These are phyloP conservation scores for Gymnopus androsaceus DNA, from an alignment of 1,284 basidiomycete species.

Conservation along the genomic window DNA sequence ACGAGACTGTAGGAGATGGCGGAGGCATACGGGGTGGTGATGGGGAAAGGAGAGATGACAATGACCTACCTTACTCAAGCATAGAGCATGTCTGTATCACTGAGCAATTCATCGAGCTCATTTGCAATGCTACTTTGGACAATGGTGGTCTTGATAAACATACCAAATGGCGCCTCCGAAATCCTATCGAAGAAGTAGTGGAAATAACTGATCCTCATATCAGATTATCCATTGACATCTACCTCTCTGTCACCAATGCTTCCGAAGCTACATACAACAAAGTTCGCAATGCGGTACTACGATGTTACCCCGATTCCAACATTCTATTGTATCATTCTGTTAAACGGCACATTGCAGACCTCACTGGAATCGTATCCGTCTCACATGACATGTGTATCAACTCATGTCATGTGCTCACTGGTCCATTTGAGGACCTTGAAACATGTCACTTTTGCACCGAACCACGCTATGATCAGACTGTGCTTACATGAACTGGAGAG, in stretches of 20 bases:
- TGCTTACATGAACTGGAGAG: neutral
- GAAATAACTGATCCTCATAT: slow-evolving; percentile 26
- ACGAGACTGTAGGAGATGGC: too few species aligned
- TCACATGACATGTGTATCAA: slow-evolving; percentile 34
- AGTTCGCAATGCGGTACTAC: slow-evolving; percentile 15
- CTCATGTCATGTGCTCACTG: slow-evolving; percentile 34
- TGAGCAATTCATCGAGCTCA: slow-evolving; percentile 19
- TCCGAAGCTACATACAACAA: slow-evolving; percentile 27
- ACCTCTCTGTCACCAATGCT: slow-evolving; percentile 25
- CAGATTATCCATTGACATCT: slow-evolving; percentile 30
- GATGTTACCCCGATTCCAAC: slow-evolving; percentile 22
- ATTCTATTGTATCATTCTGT: slow-evolving; percentile 28
- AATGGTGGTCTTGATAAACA: slow-evolving; percentile 25
- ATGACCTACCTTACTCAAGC: neutral
- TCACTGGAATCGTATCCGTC: slow-evolving; percentile 30
- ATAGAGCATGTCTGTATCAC: slow-evolving; percentile 1
- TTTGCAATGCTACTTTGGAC: slow-evolving; percentile 31
- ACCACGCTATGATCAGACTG: slow-evolving; percentile 19
- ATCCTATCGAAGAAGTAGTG: slow-evolving; percentile 22
- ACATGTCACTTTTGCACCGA: slow-evolving; percentile 23
- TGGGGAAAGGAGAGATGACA: neutral
- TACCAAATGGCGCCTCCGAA: slow-evolving; percentile 20
- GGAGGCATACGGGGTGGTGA: too few species aligned
- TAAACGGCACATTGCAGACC: slow-evolving; percentile 24
- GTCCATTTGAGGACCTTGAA: slow-evolving; percentile 27